Evolutionary conservation across 306 rosid species (phyloP).

Genomic region (Vicia faba): DNA sequence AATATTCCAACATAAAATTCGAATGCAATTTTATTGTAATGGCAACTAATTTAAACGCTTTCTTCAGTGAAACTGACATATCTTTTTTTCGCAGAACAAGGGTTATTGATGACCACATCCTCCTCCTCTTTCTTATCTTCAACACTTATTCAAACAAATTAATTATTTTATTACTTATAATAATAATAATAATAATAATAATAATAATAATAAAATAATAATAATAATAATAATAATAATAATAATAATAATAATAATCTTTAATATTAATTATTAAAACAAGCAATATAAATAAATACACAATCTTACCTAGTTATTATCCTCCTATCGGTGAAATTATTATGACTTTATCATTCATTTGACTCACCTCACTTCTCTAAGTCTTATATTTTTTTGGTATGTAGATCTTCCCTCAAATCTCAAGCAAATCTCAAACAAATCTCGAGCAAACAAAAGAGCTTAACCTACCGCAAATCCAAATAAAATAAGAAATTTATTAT

Average conservation of each 20-base stretch:
- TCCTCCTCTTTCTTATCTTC: slow-evolving; percentile 44
- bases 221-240: not conserved
- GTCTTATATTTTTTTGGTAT: not conserved
- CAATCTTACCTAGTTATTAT: slow-evolving; percentile 17
- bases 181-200: not conserved
- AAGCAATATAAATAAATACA: slow-evolving; percentile 19
- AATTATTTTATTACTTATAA: not conserved
- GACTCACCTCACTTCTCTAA: slow-evolving; percentile 29
- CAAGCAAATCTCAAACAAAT: too few species aligned
- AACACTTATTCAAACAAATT: slow-evolving; percentile 25
- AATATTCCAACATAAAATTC: not conserved
- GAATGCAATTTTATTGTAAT: slow-evolving; percentile 16
- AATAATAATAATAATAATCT: not conserved
- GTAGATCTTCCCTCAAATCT: slow-evolving; percentile 43
- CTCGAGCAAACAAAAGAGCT: slow-evolving; percentile 1
- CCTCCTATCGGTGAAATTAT: slow-evolving; percentile 33
- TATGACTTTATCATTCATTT: slow-evolving; percentile 33
- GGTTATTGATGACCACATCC: slow-evolving; percentile 77
- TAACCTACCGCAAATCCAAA: slow-evolving; percentile 11
- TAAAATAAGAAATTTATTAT: not conserved
- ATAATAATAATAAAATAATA: not conserved
- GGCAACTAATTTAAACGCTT: slow-evolving; percentile 43
- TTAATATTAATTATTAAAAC: not conserved
- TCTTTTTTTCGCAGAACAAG: slow-evolving; percentile 48
- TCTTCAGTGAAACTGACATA: slow-evolving; percentile 47